Conservation (phyloP, 2,329 filamentous ascomycete species). For the Trichoderma sp. region DNA sequence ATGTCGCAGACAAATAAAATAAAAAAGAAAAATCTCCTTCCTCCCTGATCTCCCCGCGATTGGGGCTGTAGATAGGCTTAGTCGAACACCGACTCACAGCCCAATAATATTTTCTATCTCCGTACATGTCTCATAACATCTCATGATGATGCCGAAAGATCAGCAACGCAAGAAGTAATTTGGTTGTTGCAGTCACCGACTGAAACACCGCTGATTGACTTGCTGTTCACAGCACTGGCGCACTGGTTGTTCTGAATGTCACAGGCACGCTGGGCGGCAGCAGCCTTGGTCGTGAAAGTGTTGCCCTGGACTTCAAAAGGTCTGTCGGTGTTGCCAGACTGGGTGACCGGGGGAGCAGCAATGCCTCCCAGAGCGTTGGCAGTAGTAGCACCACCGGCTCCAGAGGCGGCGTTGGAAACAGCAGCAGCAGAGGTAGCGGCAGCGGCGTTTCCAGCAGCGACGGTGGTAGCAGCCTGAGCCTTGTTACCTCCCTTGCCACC, state of each 20-base stretch:
- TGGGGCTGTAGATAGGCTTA: conserved; percentile 16
- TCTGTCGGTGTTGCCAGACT: conserved; percentile 53
- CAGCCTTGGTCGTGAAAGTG: conserved; percentile 60
- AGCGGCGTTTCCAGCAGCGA: neutral
- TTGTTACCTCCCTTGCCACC: neutral
- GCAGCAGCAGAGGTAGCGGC: conserved; percentile 28
- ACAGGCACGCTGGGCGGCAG: conserved; percentile 64
- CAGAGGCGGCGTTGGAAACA: conserved; percentile 21
- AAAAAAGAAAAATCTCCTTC: conserved; percentile 17
- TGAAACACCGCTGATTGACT: conserved; percentile 46
- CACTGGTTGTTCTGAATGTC: conserved; percentile 67
- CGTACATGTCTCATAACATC: conserved; percentile 12
- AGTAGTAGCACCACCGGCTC: conserved; percentile 37
- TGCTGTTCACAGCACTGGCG: conserved; percentile 58
- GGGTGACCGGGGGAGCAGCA: conserved; percentile 53
- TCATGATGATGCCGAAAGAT: conserved; percentile 17
- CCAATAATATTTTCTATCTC: conserved; percentile 11
- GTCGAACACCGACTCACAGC: conserved; percentile 17
- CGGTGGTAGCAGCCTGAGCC: neutral
- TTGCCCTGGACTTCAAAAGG: conserved; percentile 61
- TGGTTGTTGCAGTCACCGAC: conserved; percentile 61
- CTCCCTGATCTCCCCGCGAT: conserved; percentile 22
- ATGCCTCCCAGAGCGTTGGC: conserved; percentile 53
- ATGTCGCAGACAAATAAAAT: conserved; percentile 26
- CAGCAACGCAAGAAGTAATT: conserved; percentile 38